Base-by-base conservation (phyloP, 352 stramenopile genomes). In the Globisporangium ultimum region DNA sequence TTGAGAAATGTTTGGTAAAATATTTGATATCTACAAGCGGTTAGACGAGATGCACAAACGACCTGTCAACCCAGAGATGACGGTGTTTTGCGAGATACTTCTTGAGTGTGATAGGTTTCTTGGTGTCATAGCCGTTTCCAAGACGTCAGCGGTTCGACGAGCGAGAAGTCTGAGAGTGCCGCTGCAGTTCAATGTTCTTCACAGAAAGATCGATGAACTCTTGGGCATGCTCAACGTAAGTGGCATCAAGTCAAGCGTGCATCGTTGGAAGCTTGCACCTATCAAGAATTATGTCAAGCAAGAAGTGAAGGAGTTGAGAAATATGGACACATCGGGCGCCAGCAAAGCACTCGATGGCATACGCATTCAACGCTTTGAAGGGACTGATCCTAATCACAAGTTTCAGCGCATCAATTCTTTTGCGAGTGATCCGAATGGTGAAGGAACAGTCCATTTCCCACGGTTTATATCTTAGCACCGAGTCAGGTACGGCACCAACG, bases 401-500 rank as follows among this genome's bases (percentile, higher is more conserved):
- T 12, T 21, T 13, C 40, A 11, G n/a, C 5, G 17, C 24, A 32
- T 32, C 24, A 2, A 32, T 32, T 32, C 24, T 32, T 6, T 5
- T 32, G 24, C 24, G 24, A 32, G 24, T 32, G 13, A 36, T 47
- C 20, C 28, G 36, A 17, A 2, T 15, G 0, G 43, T 22, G 22
- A 7, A n/a, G 15, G 50, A 41, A n/a, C 9, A 36, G 8, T 5
- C 28, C 28, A 10, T 6, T 36, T 10, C 28, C 53, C 22, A 3
- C 28, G 54, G 54, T 14, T 17, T 34, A 60, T 60, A 24, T 43
- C 54, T 15, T 12, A 48, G 9, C 11, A 60, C 43, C 15, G 53
- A 20, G 0, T 53, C 17, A 42, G 42, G n/a, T 34, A 51, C 24
- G 1, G 4, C 0, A 28, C 28, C 32, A 18, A 46, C 6, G 28